Percentiles rank a stretch among this genome's conserved stretches.
These are phyloP conservation scores for Poa pratensis DNA, from an alignment of 176 grass and related monocot species.

Conservation along the genomic window DNA sequence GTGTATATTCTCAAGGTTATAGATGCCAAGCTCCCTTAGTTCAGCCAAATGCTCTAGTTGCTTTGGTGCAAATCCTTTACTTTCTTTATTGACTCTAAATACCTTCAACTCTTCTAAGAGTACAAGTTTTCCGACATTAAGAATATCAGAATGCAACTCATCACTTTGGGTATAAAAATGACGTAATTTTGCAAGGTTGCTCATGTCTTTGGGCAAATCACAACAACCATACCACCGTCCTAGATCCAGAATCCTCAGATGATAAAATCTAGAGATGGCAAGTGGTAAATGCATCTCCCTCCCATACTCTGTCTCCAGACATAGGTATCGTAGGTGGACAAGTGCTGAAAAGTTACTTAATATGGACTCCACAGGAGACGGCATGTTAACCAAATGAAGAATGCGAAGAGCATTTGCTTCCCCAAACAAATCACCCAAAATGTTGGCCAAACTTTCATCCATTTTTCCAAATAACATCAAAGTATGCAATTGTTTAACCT, in stretches of 20 bases:
- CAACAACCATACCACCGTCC: not conserved
- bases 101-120: not conserved
- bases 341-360: not conserved
- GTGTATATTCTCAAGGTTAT: not conserved
- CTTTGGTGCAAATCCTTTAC: not conserved
- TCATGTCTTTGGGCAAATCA: not conserved
- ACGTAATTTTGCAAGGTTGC: not conserved
- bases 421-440: too few species aligned
- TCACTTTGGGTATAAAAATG: not conserved
- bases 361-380: not conserved
- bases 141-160: not conserved
- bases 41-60: not conserved
- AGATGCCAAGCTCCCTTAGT: not conserved
- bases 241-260: not conserved
- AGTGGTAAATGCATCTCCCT: not conserved
- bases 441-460: too few species aligned
- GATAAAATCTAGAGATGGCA: conserved; percentile 1
- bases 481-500: too few species aligned
- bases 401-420: too few species aligned
- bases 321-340: not conserved
- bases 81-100: conserved; percentile 6
- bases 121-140: not conserved
- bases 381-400: not conserved
- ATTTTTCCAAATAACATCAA: too few species aligned
- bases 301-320: not conserved